Evolutionary conservation across 805 yeast species (phyloP).

Genomic region (Blastobotrys attinorum): DNA sequence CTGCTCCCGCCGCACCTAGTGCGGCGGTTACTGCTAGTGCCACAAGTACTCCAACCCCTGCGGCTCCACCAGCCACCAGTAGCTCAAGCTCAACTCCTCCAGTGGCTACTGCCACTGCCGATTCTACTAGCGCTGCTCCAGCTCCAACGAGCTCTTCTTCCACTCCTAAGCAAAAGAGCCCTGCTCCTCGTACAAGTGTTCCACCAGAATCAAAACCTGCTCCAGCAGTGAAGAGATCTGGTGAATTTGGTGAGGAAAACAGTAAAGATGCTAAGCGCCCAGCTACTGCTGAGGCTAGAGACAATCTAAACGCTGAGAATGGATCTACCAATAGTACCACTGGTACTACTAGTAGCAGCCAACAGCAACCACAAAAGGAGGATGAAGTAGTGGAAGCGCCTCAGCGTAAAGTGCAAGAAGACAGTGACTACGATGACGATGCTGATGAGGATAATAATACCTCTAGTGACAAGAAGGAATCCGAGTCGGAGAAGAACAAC

Average conservation of each 20-base stretch:
- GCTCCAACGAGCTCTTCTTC: neutral
- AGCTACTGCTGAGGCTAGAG: constrained; percentile 3
- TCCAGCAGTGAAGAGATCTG: constrained; percentile 6
- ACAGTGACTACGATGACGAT: constrained; percentile 38
- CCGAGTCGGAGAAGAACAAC: neutral
- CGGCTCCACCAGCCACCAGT: neutral
- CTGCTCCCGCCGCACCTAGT: neutral
- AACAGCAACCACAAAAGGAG: neutral
- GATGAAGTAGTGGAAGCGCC: constrained; percentile 18
- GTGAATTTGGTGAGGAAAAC: constrained; percentile 9
- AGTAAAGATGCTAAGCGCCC: constrained; percentile 10
- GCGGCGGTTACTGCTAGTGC: neutral
- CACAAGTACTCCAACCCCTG: neutral
- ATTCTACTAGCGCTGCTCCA: neutral
- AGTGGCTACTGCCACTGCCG: neutral
- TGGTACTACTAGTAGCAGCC: neutral
- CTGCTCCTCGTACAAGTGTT: neutral
- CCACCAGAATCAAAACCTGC: neutral
- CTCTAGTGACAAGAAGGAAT: neutral
- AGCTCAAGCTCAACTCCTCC: constrained; percentile 1
- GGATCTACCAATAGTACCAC: neutral
- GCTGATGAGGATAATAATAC: constrained; percentile 14
- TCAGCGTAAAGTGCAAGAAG: constrained; percentile 36
- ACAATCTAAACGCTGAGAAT: neutral
- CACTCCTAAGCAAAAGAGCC: no score